Percentiles rank a stretch among this genome's conserved stretches.
These are phyloP conservation scores for Porcisia deanei DNA, from an alignment of 208 protist genomes.

Conservation along the genomic window DNA sequence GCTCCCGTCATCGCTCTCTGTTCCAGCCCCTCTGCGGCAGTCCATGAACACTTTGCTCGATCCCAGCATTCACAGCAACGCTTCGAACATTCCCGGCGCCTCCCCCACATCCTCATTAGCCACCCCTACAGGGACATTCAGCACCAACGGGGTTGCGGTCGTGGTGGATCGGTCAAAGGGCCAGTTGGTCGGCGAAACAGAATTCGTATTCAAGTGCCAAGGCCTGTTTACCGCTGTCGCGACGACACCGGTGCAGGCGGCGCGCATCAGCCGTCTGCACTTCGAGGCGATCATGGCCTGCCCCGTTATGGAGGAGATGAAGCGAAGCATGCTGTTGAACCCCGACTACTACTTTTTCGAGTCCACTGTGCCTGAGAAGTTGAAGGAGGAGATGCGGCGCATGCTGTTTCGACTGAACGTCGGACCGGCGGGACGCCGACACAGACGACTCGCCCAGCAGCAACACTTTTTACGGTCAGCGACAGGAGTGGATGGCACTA, in stretches of 20 bases:
- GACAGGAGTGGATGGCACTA: conserved; percentile 4
- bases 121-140: not conserved
- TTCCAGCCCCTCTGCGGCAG: not conserved
- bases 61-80: not conserved
- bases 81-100: not conserved
- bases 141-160: conserved; percentile 8
- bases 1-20: not conserved
- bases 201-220: conserved; percentile 62
- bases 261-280: conserved; percentile 62
- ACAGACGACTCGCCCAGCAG: conserved; percentile 7
- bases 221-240: conserved; percentile 50
- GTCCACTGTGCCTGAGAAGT: conserved; percentile 38
- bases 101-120: not conserved
- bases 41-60: not conserved
- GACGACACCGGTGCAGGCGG: conserved; percentile 47
- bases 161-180: conserved; percentile 34
- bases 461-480: not conserved
- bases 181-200: conserved; percentile 54
- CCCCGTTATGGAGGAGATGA: conserved; percentile 43
- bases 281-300: conserved; percentile 61
- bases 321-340: conserved; percentile 46
- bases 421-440: not conserved
- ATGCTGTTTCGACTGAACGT: conserved; percentile 31
- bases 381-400: conserved; percentile 47
- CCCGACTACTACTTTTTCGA: conserved; percentile 59